Base-by-base conservation (phyloP, 257 asterid species). In the Primulina huaijiensis region DNA sequence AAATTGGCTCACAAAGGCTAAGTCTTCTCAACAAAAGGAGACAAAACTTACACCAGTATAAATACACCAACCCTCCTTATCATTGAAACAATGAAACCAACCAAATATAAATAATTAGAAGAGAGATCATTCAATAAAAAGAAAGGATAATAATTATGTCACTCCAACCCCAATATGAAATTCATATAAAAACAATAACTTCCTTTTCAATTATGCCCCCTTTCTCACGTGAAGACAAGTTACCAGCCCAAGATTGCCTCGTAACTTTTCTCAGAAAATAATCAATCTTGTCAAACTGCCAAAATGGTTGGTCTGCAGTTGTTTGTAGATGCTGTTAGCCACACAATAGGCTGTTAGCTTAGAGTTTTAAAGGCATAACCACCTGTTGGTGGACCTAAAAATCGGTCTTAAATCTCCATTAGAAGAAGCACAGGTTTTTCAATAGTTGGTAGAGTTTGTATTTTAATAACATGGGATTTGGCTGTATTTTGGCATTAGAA, bases 331-430 rank as follows among this genome's bases (percentile, higher is more conserved):
- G 75, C 65, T 74, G 77, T 57, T 73, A 67, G 40, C 69, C 71
- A 72, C 67, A 58, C 69, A 57, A 64, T 69, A 72, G 81, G 65
- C 21, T 83, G 77, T 79, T 68, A 59, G 80, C 71, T 69, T 78
- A 65, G 73, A 78, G 75, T 78, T 77, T 84, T 77, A 76, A 70
- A 77, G 56, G 77, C 61, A 57, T 85, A 89, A 85, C 96, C 78
- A 87, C 96, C 90, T 81, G 96, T 87, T 75, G 93, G 92, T 89
- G 78, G 87, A 87, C 92, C 92, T 83, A 84, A 81, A 73, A 68
- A 73, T n/a, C 37, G 61, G 62, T 59, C 73, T 72, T 65, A 82
- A 77, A 38, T 66, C 74, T 68, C 76, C 82, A 79, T 74, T 80
- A 58, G 78, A 78, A 72, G 67, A 78, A 72, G 67, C 65, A 64